These are phyloP conservation scores for Cordyceps farinosa DNA, from an alignment of 2,329 filamentous ascomycete species.

Conservation along the genomic window DNA sequence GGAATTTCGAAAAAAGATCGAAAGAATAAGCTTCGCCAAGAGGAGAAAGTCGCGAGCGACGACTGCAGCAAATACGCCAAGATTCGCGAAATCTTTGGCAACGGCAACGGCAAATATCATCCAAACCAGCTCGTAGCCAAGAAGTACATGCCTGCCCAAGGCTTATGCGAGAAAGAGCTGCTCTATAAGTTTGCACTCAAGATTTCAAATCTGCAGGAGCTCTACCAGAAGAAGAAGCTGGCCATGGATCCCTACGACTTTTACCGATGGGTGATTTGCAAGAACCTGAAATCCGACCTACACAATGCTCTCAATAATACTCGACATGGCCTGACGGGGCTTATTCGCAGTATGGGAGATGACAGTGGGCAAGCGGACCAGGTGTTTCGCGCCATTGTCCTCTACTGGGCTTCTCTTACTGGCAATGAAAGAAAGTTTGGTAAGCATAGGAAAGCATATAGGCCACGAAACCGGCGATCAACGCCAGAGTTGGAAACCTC, in stretches of 20 bases:
- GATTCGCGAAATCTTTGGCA: constrained; percentile 34
- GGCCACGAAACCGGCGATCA: neutral
- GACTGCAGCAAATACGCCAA: constrained; percentile 34
- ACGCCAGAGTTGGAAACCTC: neutral
- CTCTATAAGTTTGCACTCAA: constrained; percentile 36
- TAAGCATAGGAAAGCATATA: constrained; percentile 12
- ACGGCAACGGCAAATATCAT: constrained; percentile 27
- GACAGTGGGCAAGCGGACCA: constrained; percentile 23
- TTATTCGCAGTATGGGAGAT: constrained; percentile 21
- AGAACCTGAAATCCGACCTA: neutral
- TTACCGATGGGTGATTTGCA: constrained; percentile 26
- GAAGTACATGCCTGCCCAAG: constrained; percentile 28
- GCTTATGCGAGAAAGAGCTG: constrained; percentile 33
- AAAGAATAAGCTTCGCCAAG: constrained; percentile 16
- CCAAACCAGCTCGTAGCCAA: constrained; percentile 37
- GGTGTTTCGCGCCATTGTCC: constrained; percentile 27
- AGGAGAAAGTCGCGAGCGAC: constrained; percentile 27
- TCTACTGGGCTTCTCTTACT: constrained; percentile 27
- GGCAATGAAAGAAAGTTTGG: constrained; percentile 23
- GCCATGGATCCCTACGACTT: constrained; percentile 38
- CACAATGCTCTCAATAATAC: neutral
- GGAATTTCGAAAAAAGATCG: neutral
- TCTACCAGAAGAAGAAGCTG: constrained; percentile 26
- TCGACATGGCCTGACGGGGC: neutral
- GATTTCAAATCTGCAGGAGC: constrained; percentile 29